Conservation (phyloP, 805 yeast species). For the Saccharomycopsis sp. region DNA sequence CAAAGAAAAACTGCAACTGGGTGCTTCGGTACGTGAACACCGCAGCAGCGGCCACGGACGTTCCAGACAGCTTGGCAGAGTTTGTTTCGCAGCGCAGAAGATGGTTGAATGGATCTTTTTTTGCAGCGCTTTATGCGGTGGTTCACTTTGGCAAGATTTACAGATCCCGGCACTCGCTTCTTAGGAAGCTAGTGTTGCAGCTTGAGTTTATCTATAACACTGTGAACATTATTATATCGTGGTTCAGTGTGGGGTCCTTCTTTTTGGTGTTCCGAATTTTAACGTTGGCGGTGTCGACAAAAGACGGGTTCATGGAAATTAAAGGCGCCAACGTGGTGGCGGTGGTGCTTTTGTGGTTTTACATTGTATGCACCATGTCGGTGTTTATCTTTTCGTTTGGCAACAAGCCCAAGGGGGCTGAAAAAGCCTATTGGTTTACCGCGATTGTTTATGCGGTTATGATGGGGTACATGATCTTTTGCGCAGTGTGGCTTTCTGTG, state of each 20-base stretch:
- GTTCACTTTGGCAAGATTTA: conserved; percentile 49
- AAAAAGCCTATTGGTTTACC: conserved; percentile 42
- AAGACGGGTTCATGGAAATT: conserved; percentile 36
- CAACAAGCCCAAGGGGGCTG: conserved; percentile 55
- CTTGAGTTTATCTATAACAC: conserved; percentile 49
- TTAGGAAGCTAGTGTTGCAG: conserved; percentile 43
- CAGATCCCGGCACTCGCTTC: conserved; percentile 42
- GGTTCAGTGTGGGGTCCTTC: conserved; percentile 59
- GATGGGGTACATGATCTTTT: conserved; percentile 50
- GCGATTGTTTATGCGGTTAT: conserved; percentile 50
- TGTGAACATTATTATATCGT: conserved; percentile 44
- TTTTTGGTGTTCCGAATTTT: conserved; percentile 55
- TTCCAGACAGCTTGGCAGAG: conserved; percentile 53
- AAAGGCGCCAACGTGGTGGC: conserved; percentile 40
- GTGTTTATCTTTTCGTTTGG: conserved; percentile 59
- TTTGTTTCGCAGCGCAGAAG: conserved; percentile 57
- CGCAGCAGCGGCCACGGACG: conserved; percentile 62
- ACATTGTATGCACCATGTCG: conserved; percentile 45
- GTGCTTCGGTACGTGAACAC: conserved; percentile 52
- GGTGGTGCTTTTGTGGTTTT: conserved; percentile 45
- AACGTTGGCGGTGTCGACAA: conserved; percentile 42
- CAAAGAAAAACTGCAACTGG: conserved; percentile 50
- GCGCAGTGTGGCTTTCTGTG: conserved; percentile 50
- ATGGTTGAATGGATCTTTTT: conserved; percentile 64
- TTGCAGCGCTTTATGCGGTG: conserved; percentile 50